These are phyloP conservation scores for Cyberlindnera sargentensis DNA, from an alignment of 805 yeast genomes.

Conservation along the genomic window DNA sequence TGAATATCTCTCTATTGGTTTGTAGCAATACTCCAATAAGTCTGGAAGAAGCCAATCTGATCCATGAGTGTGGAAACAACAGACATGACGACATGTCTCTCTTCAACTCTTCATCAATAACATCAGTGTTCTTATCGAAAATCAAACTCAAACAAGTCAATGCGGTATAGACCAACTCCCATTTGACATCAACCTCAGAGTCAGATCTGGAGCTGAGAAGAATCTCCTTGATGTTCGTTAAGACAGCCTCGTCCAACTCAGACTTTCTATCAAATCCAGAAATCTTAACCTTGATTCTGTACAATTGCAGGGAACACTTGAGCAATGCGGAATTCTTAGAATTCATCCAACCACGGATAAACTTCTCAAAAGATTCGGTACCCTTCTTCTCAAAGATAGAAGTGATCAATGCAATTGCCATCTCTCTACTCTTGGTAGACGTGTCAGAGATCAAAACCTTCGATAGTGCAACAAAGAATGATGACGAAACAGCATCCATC, in stretches of 20 bases:
- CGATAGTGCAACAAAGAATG: conserved; percentile 79
- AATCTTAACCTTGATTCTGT: conserved; percentile 51
- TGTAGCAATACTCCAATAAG: conserved; percentile 47
- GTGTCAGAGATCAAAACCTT: conserved; percentile 75
- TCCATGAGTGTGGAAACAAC: conserved; percentile 90
- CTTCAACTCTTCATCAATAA: conserved; percentile 29
- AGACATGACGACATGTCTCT: conserved; percentile 42
- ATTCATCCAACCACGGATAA: conserved; percentile 53
- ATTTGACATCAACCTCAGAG: conserved; percentile 40
- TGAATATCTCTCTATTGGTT: conserved; percentile 28
- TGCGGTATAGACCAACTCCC: conserved; percentile 75
- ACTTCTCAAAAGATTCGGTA: conserved; percentile 28
- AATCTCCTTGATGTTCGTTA: conserved; percentile 27
- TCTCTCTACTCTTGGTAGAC: conserved; percentile 71
- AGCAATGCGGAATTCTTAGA: conserved; percentile 42
- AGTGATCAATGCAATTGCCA: conserved; percentile 59
- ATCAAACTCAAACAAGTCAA: conserved; percentile 44
- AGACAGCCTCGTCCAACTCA: conserved; percentile 35
- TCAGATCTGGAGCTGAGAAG: conserved; percentile 31
- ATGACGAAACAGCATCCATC: conserved; percentile 52
- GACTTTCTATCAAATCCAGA: conserved; percentile 32
- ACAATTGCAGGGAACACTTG: conserved; percentile 70
- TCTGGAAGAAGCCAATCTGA: conserved; percentile 60
- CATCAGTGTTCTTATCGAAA: conserved; percentile 26
- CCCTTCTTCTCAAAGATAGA: conserved; percentile 47